Conservation (phyloP, 805 yeast genomes). For the Candida arabinofermentans region DNA sequence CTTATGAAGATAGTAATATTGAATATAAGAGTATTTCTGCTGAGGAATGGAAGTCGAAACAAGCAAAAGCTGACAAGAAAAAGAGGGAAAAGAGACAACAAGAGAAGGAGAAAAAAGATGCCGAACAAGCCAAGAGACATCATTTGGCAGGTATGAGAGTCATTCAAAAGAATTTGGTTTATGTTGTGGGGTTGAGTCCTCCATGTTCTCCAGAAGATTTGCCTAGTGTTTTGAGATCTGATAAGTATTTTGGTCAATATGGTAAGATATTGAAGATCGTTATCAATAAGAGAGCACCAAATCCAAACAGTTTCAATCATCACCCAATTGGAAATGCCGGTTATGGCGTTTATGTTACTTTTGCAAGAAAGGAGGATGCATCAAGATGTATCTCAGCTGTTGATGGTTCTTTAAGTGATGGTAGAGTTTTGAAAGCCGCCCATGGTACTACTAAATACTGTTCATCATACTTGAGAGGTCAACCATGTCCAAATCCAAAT, state of each 20-base stretch:
- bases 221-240: conserved; percentile 77
- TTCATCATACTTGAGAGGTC: conserved; percentile 91
- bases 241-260: conserved; percentile 96
- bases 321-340: conserved; percentile 59
- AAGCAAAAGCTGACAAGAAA: conserved; percentile 71
- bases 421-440: conserved; percentile 85
- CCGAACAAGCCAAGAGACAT: conserved; percentile 77
- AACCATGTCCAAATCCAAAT: conserved; percentile 95
- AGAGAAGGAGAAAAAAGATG: conserved; percentile 89
- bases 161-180: conserved; percentile 95
- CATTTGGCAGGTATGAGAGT: conserved; percentile 96
- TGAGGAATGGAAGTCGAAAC: conserved; percentile 84
- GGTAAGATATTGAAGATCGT: conserved; percentile 94
- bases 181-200: conserved; percentile 92
- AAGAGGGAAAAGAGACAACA: conserved; percentile 80
- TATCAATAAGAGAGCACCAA: conserved; percentile 71
- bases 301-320: conserved; percentile 28
- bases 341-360: conserved; percentile 93
- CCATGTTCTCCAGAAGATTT: conserved; percentile 83
- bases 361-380: conserved; percentile 91
- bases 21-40: conserved; percentile 79
- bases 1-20: conserved; percentile 88
- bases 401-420: conserved; percentile 90
- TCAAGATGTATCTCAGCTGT: conserved; percentile 88
- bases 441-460: conserved; percentile 99